phyloP scores from a whole-genome alignment of 2,329 filamentous ascomycete species.

The Sclerotinia glacialis region DNA sequence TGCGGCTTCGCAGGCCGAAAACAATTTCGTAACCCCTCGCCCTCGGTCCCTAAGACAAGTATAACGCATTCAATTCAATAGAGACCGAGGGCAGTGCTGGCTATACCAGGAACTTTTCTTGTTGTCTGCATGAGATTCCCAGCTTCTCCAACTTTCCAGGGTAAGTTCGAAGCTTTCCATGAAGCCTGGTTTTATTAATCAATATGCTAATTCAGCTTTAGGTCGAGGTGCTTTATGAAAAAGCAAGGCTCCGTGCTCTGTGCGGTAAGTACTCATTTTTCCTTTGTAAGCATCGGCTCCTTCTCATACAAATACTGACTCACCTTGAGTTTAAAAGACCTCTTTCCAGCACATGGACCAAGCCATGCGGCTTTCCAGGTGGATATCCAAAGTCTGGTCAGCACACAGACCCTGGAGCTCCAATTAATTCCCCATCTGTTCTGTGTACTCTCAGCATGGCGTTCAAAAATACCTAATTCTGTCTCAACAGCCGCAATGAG shows the following conservation, averaged over 20 bases:
- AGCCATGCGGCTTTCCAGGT: constrained; percentile 42
- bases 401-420: constrained; percentile 47
- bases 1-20: background rate
- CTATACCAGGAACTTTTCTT: background rate
- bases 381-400: constrained; percentile 60
- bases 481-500: constrained; percentile 71
- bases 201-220: background rate
- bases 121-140: background rate
- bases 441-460: constrained; percentile 56
- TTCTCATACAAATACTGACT: background rate
- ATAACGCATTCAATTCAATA: background rate
- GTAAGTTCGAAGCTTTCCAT: background rate
- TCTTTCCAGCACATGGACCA: background rate
- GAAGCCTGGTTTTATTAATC: background rate
- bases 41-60: background rate
- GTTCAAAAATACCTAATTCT: constrained; percentile 76
- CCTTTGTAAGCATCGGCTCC: background rate
- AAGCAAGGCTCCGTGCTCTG: background rate
- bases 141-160: background rate
- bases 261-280: background rate
- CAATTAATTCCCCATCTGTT: constrained; percentile 70
- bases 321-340: background rate
- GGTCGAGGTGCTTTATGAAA: too few species aligned
- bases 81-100: background rate
- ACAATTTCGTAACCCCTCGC: background rate